Percentiles rank a stretch among this genome's conserved stretches.
Evolutionary conservation across 1,284 basidiomycete species (phyloP).

Genomic region (Cutaneotrichosporon cyanovorans): DNA sequence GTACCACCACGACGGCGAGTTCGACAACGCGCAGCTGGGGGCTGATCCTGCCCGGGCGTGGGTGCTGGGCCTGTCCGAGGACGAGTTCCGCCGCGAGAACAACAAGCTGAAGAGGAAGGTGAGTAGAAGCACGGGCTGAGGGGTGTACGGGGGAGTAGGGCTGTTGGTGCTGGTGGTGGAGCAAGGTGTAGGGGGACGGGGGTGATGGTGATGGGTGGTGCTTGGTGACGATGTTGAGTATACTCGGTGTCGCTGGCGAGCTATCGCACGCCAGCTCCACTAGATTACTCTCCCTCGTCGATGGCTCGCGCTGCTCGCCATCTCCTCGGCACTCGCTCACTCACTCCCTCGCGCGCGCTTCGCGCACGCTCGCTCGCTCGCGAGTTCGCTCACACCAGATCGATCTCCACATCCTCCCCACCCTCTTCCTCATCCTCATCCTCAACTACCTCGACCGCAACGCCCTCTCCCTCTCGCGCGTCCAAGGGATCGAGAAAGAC

Average conservation of each 20-base stretch:
- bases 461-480: slow-evolving; percentile 24
- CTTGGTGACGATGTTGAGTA: no score
- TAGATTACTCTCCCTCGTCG: no score
- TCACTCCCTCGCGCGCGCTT: no score
- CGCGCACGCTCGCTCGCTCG: no score
- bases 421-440: slow-evolving; percentile 30
- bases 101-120: slow-evolving; percentile 1
- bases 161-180: no score
- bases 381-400: slow-evolving; percentile 12
- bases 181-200: no score
- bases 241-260: no score
- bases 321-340: neutral
- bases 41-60: neutral
- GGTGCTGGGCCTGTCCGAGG: neutral
- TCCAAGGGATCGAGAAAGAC: slow-evolving; percentile 22
- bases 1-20: no score
- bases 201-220: no score
- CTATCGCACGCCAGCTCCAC: no score
- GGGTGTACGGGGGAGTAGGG: neutral
- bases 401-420: slow-evolving; percentile 20
- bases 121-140: neutral
- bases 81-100: slow-evolving; percentile 1
- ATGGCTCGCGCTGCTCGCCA: no score
- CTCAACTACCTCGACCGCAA: slow-evolving; percentile 41
- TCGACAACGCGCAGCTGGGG: no score